Evolutionary conservation across 2,329 filamentous ascomycete species (phyloP).

Genomic region (Immersiporthe knoxdaviesiana): DNA sequence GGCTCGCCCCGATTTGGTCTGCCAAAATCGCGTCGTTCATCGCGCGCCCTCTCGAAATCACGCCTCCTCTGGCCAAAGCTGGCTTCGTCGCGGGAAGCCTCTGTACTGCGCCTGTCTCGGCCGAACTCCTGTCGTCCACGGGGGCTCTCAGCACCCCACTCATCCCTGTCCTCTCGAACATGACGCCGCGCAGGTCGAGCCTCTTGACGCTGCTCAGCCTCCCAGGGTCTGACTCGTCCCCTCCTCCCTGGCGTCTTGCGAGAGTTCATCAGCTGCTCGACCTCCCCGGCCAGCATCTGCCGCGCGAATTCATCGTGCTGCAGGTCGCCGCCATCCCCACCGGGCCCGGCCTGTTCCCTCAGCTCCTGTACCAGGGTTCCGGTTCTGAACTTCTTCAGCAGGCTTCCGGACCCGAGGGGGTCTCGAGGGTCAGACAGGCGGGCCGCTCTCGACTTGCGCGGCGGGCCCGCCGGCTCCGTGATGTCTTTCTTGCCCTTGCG

Average conservation of each 20-base stretch:
- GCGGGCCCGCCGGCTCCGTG: constrained; percentile 42
- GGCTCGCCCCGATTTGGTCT: neutral
- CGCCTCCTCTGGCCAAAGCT: constrained; percentile 7
- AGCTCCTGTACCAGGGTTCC: constrained; percentile 44
- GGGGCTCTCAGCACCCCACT: neutral
- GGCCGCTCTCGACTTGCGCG: constrained; percentile 19
- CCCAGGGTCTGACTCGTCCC: neutral
- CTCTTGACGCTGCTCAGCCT: neutral
- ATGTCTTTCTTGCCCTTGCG: constrained; percentile 58
- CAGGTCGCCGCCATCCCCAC: constrained; percentile 25
- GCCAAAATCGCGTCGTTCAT: neutral
- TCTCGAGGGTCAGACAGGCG: constrained; percentile 55
- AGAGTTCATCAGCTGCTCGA: constrained; percentile 2
- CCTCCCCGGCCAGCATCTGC: constrained; percentile 21
- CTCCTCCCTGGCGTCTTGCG: neutral
- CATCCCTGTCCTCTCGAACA: neutral
- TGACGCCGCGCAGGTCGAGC: neutral
- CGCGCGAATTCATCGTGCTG: constrained; percentile 26
- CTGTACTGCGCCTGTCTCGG: neutral
- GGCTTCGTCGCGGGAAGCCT: neutral
- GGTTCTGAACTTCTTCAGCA: constrained; percentile 58
- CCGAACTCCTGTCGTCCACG: neutral
- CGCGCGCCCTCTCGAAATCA: constrained; percentile 3
- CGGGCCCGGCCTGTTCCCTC: constrained; percentile 27
- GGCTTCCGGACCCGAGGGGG: constrained; percentile 57